Percentiles rank a stretch among this genome's conserved stretches.
These are phyloP conservation scores for Atkinsonella texensis DNA, from an alignment of 2,329 filamentous ascomycete species.

Conservation along the genomic window DNA sequence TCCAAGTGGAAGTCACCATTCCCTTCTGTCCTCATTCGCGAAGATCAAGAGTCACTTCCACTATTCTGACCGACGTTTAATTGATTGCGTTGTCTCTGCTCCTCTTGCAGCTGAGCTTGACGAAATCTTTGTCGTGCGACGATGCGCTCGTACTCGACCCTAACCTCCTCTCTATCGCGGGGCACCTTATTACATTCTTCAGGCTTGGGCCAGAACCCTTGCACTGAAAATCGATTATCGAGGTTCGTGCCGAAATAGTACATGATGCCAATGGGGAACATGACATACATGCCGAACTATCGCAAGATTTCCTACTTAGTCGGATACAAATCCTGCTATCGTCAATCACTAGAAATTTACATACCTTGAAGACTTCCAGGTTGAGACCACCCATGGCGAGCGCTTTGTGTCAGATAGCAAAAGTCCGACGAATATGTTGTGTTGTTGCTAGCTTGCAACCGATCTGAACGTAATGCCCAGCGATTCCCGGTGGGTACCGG, in stretches of 20 bases:
- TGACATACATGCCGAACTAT: slow-evolving; percentile 95
- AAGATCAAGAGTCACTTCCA: slow-evolving; percentile 12
- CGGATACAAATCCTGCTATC: neutral
- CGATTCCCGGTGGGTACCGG: neutral
- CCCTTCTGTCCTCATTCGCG: neutral
- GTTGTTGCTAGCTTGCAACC: neutral
- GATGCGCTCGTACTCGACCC: slow-evolving; percentile 65
- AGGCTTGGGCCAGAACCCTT: slow-evolving; percentile 84
- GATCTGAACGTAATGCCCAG: neutral
- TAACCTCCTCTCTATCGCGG: slow-evolving; percentile 69
- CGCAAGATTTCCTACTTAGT: neutral
- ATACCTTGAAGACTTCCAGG: slow-evolving; percentile 88
- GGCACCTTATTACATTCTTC: slow-evolving; percentile 68
- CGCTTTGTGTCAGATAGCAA: neutral
- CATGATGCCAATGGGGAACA: slow-evolving; percentile 99
- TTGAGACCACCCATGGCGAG: slow-evolving; percentile 65
- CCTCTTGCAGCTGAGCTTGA: slow-evolving; percentile 41
- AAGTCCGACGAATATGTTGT: neutral
- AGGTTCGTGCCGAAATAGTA: slow-evolving; percentile 99
- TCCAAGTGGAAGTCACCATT: too few relatives aligned
- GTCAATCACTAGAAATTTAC: neutral
- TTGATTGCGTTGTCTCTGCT: slow-evolving; percentile 18
- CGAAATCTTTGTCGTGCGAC: slow-evolving; percentile 57
- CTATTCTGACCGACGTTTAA: slow-evolving; percentile 14
- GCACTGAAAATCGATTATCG: slow-evolving; percentile 77